Base-by-base conservation (phyloP, 2,329 filamentous ascomycete genomes). In the Aspergillus latus region DNA sequence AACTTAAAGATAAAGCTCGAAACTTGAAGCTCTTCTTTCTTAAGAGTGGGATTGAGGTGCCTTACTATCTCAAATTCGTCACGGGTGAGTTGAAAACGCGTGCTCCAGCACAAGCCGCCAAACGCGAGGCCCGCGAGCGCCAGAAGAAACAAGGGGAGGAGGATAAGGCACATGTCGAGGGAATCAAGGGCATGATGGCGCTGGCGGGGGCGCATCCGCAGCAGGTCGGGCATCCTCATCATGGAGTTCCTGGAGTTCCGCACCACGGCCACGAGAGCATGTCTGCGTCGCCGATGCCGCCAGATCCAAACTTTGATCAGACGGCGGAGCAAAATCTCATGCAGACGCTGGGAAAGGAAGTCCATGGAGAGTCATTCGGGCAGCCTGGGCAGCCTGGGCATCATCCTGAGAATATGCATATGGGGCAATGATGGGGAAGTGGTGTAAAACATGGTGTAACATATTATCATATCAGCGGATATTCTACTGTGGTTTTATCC, bases 11-110 rank as follows among this genome's bases (percentile, higher is more conserved):
- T 69, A 96, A 96, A 73, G 91, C 91, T 0, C 82, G 91, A 49
- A 96, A 96, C 62, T 75, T 96, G 48, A 96, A 96, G 72, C 76
- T 96, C 0, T 96, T 94, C 76, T 96, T 96, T 73, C 77, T 96
- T 52, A 96, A 96, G 77, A 93, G 88, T 15, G 90, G 90, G 51
- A 92, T 91, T 4, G 92, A 96, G 66, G 92, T 96, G 71, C 92
- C 92, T 0, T 91, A 89, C 65, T 94, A 94, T 64, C 76, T 96
- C 21, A 87, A 92, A 66, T 89, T 89, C 30, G 92, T 96, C 9
- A 96, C 92, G 0, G 92, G 92, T 3, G 92, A 96, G 73, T 78
- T 96, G 37, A 93, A 94, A 74, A 96, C 92, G 0, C 80, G 90
- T 13, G 90, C 90, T 0, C 90, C 90, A 0, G 88, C 84, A 1